Evolutionary conservation across 768 basidiomycete genomes (phyloP), one percentile per base, ranked within the genome.

Genomic region (Suillus clintonianus): DNA sequence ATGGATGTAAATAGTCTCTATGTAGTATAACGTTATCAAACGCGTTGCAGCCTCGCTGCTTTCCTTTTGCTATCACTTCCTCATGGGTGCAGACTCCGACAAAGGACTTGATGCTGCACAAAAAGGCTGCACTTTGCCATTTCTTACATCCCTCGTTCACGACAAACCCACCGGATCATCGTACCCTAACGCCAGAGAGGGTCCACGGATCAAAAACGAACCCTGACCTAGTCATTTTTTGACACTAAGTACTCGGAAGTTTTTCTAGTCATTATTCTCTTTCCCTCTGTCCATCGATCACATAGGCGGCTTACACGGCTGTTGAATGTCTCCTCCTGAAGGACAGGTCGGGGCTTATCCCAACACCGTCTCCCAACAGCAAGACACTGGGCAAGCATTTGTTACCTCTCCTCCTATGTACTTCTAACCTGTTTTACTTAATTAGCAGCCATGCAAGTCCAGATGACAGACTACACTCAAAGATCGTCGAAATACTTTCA

Each of bases 401-500:
- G 6, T 57, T 57, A 15, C 5, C 15, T 17, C 22, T 24, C 36
- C 54, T 56, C 36, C 17, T 19, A 41, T 41, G 13, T 19, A 2
- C 56, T 27, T 57, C 39, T 57, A 42, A 57, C 39, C 5, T 17
- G 24, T 10, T 19, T 24, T 4, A 4, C 27, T 27, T 27, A 27
- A 27, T 27, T 27, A 41, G 41, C 56, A 50, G 24, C 30, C 30
- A 10, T 24, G 19, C 45, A 15, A 30, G 53, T 19, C 22, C 13
- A 17, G 43, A 39, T 24, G 45, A 11, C 14, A 62, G 36, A 24
- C 19, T 80, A 81, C 41, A 30, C 27, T 65, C 69, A 7, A 77
- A 74, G 65, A 68, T 84, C 59, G 73, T 84, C 50, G 78, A 82
- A 62, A 79, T 85, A 41, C 72, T 86, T 19, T 67, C 84, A 0